A percentile compares a stretch with the other conserved stretches of the same genome.
Conservation (phyloP, 2,329 filamentous ascomycete species). For the Scedosporium dehoogii region DNA sequence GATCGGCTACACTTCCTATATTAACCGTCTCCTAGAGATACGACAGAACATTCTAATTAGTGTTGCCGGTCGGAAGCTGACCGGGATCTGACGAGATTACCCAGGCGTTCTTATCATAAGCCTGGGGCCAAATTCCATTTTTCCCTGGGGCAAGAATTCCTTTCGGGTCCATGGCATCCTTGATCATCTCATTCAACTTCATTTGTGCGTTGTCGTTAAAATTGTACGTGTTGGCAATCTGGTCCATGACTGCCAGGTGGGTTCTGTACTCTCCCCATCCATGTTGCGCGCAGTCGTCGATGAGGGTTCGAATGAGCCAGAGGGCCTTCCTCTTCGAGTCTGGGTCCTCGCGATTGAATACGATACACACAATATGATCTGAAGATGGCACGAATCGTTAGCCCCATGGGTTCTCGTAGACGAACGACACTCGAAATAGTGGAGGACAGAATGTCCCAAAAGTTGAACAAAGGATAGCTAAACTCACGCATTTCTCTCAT, state of each 20-base stretch:
- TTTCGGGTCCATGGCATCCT: slow-evolving; percentile 33
- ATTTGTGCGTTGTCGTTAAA: slow-evolving; percentile 31
- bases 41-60: no score
- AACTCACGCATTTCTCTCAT: slow-evolving; percentile 12
- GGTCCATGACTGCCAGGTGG: slow-evolving; percentile 34
- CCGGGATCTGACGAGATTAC: no score
- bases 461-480: no score
- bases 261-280: slow-evolving; percentile 38
- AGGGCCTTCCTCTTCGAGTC: slow-evolving; percentile 23
- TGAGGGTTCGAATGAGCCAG: slow-evolving; percentile 20
- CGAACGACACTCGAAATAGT: no score
- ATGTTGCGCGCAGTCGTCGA: slow-evolving; percentile 27
- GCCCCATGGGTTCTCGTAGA: no score
- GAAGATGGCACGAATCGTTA: no score
- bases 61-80: no score
- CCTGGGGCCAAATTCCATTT: slow-evolving; percentile 25
- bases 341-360: slow-evolving; percentile 35
- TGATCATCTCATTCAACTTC: slow-evolving; percentile 32
- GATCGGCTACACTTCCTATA: no score
- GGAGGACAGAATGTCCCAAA: no score
- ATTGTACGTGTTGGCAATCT: slow-evolving; percentile 34
- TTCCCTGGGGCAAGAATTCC: slow-evolving; percentile 24
- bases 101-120: slow-evolving; percentile 6
- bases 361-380: slow-evolving; percentile 42
- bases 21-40: no score